Conservation (phyloP, 768 basidiomycete species). For the Tulasnella sp. region DNA sequence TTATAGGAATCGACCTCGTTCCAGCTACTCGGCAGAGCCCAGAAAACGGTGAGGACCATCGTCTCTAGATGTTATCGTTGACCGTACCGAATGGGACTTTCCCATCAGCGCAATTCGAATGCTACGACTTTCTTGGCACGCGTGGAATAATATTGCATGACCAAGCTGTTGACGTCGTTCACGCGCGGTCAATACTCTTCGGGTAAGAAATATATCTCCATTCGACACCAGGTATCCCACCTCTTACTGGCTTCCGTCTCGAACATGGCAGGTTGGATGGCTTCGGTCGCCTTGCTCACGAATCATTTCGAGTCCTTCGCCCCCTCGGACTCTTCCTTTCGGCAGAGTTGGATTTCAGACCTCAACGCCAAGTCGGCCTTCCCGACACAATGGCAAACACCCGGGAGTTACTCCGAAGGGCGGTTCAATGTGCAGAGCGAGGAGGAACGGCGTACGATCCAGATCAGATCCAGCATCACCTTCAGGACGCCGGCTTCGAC, state of each 20-base stretch:
- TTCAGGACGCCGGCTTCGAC: background rate
- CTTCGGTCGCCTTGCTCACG: background rate
- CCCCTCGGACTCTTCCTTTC: background rate
- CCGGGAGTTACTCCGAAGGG: background rate
- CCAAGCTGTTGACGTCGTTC: background rate
- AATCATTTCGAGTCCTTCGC: background rate
- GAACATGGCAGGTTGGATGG: background rate
- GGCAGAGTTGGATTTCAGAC: conserved; percentile 7
- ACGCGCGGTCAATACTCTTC: background rate
- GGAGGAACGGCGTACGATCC: background rate
- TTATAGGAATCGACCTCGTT: conserved; percentile 12
- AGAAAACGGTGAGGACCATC: background rate
- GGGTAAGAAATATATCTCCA: background rate
- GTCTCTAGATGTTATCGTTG: background rate
- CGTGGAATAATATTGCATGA: background rate
- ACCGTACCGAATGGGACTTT: too few species aligned
- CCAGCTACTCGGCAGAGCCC: background rate
- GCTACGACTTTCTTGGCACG: background rate
- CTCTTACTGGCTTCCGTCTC: background rate
- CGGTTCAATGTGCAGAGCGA: background rate
- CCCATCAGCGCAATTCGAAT: conserved; percentile 10
- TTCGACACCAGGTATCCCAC: background rate
- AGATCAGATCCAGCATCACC: background rate
- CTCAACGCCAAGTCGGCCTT: background rate
- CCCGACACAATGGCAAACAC: background rate